A percentile compares a stretch with the other conserved stretches of the same genome.
Evolutionary conservation across 345 rosid species (phyloP).

Genomic region (Eucalyptus curtisii): DNA sequence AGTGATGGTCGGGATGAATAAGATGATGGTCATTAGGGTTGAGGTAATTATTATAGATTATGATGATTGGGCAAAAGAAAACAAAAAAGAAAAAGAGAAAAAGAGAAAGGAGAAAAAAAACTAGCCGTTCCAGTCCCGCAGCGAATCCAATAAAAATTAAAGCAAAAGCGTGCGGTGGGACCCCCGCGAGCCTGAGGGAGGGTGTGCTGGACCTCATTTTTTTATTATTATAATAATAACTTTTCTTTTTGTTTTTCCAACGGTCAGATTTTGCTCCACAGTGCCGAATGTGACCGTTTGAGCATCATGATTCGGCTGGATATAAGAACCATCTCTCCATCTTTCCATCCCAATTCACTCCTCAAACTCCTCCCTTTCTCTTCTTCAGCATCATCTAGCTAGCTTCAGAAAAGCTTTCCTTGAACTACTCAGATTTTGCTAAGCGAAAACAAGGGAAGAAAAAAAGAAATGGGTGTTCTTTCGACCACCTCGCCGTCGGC

Average conservation of each 20-base stretch:
- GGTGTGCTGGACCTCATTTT: no score
- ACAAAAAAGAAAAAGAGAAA: background rate
- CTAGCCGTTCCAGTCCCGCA: background rate
- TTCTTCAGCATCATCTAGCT: background rate
- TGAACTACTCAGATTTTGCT: background rate
- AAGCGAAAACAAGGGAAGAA: background rate
- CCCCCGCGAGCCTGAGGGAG: background rate
- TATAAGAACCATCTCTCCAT: background rate
- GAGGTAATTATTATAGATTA: no score
- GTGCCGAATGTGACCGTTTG: background rate
- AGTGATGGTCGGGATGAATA: no score
- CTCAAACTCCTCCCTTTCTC: background rate
- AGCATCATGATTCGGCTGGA: background rate
- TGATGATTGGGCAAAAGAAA: background rate
- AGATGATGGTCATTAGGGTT: background rate
- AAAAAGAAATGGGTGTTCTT: background rate
- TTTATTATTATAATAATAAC: background rate
- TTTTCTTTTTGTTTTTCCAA: background rate
- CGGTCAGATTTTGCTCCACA: background rate
- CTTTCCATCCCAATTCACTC: background rate
- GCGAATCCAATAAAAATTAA: background rate
- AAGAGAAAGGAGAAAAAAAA: background rate
- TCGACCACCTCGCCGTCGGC: background rate
- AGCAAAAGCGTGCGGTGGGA: background rate
- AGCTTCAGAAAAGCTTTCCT: background rate